Conservation (phyloP, 2,329 filamentous ascomycete genomes). For the Cladosporium sphaerospermum region DNA sequence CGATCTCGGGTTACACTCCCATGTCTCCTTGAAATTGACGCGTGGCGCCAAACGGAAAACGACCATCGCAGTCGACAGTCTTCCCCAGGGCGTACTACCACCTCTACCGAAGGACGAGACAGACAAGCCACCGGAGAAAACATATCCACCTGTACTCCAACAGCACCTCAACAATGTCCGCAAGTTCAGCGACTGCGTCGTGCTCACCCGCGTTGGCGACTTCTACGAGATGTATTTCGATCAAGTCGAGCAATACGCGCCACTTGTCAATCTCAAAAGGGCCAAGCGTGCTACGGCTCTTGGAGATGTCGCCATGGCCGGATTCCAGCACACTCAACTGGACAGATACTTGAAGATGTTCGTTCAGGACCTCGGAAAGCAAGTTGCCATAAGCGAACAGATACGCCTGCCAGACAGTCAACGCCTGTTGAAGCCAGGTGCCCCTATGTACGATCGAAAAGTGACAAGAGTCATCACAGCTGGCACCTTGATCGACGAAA, state of each 20-base stretch:
- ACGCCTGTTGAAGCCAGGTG: conserved; percentile 63
- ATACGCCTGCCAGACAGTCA: conserved; percentile 56
- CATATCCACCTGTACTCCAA: conserved; percentile 80
- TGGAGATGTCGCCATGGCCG: conserved; percentile 82
- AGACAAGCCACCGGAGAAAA: conserved; percentile 39
- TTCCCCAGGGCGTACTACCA: conserved; percentile 52
- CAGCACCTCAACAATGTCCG: conserved; percentile 86
- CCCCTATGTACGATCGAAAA: conserved; percentile 74
- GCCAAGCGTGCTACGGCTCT: conserved; percentile 72
- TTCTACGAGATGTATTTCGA: conserved; percentile 99
- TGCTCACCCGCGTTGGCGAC: conserved; percentile 85
- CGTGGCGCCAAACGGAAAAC: conserved; percentile 38
- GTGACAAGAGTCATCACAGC: conserved; percentile 88
- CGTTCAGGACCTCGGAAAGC: conserved; percentile 82
- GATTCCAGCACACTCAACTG: conserved; percentile 88
- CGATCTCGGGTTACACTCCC: neutral
- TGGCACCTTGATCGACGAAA: conserved; percentile 93
- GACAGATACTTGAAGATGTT: conserved; percentile 89
- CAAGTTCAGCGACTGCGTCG: conserved; percentile 81
- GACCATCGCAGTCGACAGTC: conserved; percentile 35
- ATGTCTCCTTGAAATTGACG: neutral
- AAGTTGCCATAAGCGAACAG: conserved; percentile 92
- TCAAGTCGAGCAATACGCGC: conserved; percentile 83
- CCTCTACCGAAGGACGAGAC: conserved; percentile 38
- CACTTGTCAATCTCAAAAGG: conserved; percentile 81